A percentile compares a stretch with the other conserved stretches of the same genome.
Conservation (phyloP, 1,284 basidiomycete species). For the Malassezia cuniculi region DNA sequence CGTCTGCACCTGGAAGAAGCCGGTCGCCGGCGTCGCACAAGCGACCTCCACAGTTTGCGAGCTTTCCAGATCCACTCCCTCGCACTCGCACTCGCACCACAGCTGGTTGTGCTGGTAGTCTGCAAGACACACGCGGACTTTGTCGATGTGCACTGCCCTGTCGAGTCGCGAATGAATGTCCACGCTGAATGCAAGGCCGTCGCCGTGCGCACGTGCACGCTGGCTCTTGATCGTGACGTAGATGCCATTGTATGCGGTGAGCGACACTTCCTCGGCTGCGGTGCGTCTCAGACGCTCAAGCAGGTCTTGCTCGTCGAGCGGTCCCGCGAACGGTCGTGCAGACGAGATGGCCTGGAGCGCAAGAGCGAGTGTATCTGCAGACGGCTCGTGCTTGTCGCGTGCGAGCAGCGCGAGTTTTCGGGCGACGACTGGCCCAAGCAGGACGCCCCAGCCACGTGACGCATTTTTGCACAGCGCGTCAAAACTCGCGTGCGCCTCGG, state of each 20-base stretch:
- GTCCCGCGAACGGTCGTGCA: not conserved
- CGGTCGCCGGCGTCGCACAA: slow-evolving; percentile 21
- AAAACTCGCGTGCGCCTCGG: not conserved
- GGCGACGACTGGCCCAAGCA: slow-evolving; percentile 1
- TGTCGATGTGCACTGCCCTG: slow-evolving; percentile 22
- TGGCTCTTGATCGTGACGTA: not conserved
- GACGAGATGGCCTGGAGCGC: slow-evolving; percentile 5
- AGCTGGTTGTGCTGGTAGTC: slow-evolving; percentile 18
- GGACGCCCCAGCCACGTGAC: not conserved
- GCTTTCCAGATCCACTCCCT: too few relatives aligned
- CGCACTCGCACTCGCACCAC: too few relatives aligned
- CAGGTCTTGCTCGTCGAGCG: slow-evolving; percentile 3
- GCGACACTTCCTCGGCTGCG: slow-evolving; percentile 1
- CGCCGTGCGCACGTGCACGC: slow-evolving; percentile 17
- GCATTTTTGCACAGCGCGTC: not conserved
- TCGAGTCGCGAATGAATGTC: slow-evolving; percentile 17
- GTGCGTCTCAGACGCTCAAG: not conserved
- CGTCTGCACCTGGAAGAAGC: slow-evolving; percentile 31
- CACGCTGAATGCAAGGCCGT: slow-evolving; percentile 23
- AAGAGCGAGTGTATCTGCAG: not conserved
- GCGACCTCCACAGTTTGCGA: too few relatives aligned
- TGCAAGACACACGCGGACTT: slow-evolving; percentile 28
- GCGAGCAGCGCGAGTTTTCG: slow-evolving; percentile 2
- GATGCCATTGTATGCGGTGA: slow-evolving; percentile 12
- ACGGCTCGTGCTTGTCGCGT: too few relatives aligned